Evolutionary conservation across 306 rosid genomes (phyloP), one percentile per base, ranked within the genome.

Genomic region (Castanea crenata): DNA sequence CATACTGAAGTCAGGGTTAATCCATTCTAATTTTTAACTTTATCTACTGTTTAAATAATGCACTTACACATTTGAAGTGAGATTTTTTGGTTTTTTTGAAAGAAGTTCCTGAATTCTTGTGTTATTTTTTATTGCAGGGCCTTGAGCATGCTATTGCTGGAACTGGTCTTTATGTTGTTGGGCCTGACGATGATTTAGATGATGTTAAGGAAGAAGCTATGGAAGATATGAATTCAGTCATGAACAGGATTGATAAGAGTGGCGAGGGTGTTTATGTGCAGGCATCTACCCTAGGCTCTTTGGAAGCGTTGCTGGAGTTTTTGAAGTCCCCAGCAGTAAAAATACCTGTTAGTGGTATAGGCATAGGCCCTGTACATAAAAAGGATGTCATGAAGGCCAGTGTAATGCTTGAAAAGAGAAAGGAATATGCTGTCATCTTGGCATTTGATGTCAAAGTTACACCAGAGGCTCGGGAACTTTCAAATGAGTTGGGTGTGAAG

Each of bases 221-320:
- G 97, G 96, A 93, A 74, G 98, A 95, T 76, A 86, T 95, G 96
- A 58, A 79, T 73, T 90, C 96, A 3, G 98, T 95, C 71, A 75
- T 90, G 93, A 90, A 84, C 85, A 89, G 97, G 91, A 95, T 91
- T 81, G 97, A 95, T 85, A 93, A 75, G 91, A 90, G 86, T 51
- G 98, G 98, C 9, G 97, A 93, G 81, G 98, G 99, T 73, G 99
- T 95, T 82, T 95, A 98, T 67, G 99, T 95, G n/a, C 98, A 93
- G 77, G 97, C 99, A 80, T 95, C 98, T 74, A 93, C 97, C 58
- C 91, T 95, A 51, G 99, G 99, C 52, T 95, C 99, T 29, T 85
- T 95, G 92, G 98, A 93, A 90, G 98, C 99, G 46, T 83, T 95
- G 80, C 77, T 95, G 73, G 99, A 95, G 88, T 95, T 93, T 85